Evolutionary conservation across 371 early-diverging fungal species (phyloP), one percentile per base, ranked within the genome.

Genomic region (Rhizopus stolonifer): DNA sequence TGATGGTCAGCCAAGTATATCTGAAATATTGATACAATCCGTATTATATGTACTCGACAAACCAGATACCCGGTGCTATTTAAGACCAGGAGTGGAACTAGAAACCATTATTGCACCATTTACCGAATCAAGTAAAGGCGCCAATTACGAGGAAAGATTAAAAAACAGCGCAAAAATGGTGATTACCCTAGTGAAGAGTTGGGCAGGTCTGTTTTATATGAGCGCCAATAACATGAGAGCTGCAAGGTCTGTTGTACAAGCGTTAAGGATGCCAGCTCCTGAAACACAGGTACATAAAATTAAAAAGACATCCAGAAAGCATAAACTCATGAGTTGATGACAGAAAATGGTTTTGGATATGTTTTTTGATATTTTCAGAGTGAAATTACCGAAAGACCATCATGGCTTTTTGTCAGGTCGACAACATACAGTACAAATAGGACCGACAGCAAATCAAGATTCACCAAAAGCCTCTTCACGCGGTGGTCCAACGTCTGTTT

Each of bases 131-230:
- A 81, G 73, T n/a, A 77, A 77, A 31, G 84, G 84, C 4, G 61
- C 79, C 0, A 77, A 81, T 21, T 79, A 77, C 46, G 74, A 82
- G 19, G 91, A 90, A 36, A 61, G 80, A 15, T 72, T 93, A n/a
- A 78, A 74, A 19, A 77, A 82, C 13, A 80, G 84, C 51, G 77
- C 83, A 2, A 77, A 72, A 25, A 84, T 85, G 24, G 77, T 89
- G 0, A 77, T 75, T 5, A 65, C 77, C 1, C 67, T 92, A 46
- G 52, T 93, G 15, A 80, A 84, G 49, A 83, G 83, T 1, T 93
- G 94, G 94, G 87, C 90, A 15, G 90, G 88, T 56, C 56, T 89
- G 0, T 78, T 91, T 29, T 89, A 87, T 56, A 74, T 93, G 55
- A 90, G 87, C 59, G 72, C 84, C 3, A 86, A 90, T 50, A 77